Evolutionary conservation across 306 rosid genomes (phyloP), one percentile per base, ranked within the genome.

Genomic region (Datisca glomerata): DNA sequence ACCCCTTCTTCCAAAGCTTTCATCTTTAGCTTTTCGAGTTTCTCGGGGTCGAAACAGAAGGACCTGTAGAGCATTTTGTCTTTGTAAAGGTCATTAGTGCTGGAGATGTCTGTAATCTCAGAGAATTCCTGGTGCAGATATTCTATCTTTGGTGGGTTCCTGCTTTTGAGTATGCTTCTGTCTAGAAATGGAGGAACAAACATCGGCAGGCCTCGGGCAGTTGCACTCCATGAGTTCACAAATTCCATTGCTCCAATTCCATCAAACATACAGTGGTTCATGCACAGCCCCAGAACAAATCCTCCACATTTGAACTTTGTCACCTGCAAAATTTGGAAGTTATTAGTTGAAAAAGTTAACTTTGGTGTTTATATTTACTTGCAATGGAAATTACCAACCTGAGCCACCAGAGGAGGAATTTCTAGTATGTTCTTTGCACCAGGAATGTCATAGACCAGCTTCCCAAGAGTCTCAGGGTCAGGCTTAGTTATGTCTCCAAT

Each of bases 281-380:
- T 5, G 60, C 61, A 31, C 34, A 86, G 15, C 24, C 92, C 94
- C 32, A 86, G 38, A 5, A 57, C 73, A 48, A 86, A 75, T 41
- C 92, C 96, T 16, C 96, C 94, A 22, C 96, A 86, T 59, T 65
- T 78, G 61, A 86, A 78, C 57, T 54, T 81, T 6, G 92, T 81
- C 61, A 86, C 79, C 92, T 78, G 60, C 4, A 51, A 64, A 43
- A 7, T 6, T n/a, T n/a, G n/a, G n/a, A n/a, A n/a, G n/a, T n/a
- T n/a, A n/a, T n/a, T n/a, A n/a, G n/a, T n/a, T n/a, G n/a, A n/a
- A n/a, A n/a, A n/a, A n/a, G n/a, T n/a, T n/a, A n/a, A n/a, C n/a
- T n/a, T n/a, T n/a, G n/a, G n/a, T n/a, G n/a, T n/a, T n/a, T n/a
- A n/a, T n/a, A n/a, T n/a, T n/a, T n/a, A n/a, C n/a, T n/a, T n/a